Evolutionary conservation across 257 asterid genomes (phyloP).

Genomic region (Solanum bulbocastanum): DNA sequence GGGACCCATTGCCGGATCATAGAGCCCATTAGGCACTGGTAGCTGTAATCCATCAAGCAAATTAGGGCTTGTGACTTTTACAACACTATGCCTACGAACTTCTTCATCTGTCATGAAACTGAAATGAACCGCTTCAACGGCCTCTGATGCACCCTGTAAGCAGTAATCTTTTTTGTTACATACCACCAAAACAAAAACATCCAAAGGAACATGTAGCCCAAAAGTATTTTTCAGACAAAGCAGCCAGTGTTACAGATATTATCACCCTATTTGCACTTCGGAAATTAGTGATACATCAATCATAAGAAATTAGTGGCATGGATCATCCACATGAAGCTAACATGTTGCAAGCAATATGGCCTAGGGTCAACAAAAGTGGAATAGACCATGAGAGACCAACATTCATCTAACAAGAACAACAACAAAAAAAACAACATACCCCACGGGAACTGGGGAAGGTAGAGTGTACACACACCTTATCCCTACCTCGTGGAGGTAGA

Average conservation of each 20-base stretch:
- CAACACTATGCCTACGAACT: conserved; percentile 53
- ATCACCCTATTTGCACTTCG: neutral
- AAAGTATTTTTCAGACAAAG: neutral
- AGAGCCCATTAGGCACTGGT: conserved; percentile 63
- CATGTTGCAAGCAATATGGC: neutral
- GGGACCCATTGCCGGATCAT: conserved; percentile 81
- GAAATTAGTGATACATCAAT: neutral
- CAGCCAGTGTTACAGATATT: neutral
- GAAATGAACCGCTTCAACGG: conserved; percentile 51
- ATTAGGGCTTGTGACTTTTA: conserved; percentile 45
- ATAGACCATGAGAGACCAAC: neutral
- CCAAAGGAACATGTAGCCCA: neutral
- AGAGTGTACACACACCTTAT: neutral
- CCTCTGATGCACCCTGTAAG: conserved; percentile 39
- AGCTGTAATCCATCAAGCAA: conserved; percentile 38
- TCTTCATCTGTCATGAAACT: conserved; percentile 67
- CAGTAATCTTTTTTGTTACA: neutral
- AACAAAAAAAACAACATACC: neutral
- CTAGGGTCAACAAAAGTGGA: neutral
- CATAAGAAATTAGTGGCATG: neutral
- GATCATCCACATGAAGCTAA: neutral
- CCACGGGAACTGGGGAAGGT: neutral
- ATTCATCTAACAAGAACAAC: neutral
- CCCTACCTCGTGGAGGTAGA: neutral
- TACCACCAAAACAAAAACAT: neutral